Base-by-base conservation (phyloP, 768 basidiomycete genomes). In the Termitomyces sp. region DNA sequence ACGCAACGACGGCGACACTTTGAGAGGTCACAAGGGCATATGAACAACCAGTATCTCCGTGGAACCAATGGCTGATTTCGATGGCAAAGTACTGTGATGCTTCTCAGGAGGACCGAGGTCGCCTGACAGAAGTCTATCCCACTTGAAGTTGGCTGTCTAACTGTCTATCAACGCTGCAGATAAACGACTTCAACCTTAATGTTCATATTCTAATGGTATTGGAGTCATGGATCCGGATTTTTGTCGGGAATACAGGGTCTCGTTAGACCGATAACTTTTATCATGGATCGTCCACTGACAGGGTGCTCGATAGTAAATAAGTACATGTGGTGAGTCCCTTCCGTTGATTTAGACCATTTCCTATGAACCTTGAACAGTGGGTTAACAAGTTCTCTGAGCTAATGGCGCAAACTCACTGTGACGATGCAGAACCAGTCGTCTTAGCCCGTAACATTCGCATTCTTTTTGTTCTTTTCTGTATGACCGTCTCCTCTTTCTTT, bases 41-140 rank as follows among this genome's bases (percentile, higher is more conserved):
- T 39, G n/a, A 54, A 29, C 22, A 54, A 39, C 31, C 27, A 54
- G 47, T 54, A 49, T 49, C 11, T 49, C 47, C 47, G 47, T 23
- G 10, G 32, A 35, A 10, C 16, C 16, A 1, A 52, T 35, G 33
- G 27, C 6, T 18, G 16, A 25, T 22, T 52, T 10, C n/a, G 18
- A 32, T 5, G 12, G 31, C 10, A n/a, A n/a, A n/a, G n/a, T n/a
- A 52, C 10, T 25, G 10, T 23, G 50, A 32, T n/a, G 40, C 2
- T 16, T 31, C n/a, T 25, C 22, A 35, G 22, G 11, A n/a, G 32
- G 43, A n/a, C n/a, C n/a, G n/a, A n/a, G n/a, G n/a, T 27, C 51
- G 42, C 31, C 11, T 52, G 51, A 52, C 40, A 20, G 50, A 20
- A 29, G 18, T 23, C n/a, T 45, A 16, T 3, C n/a, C n/a, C n/a